Percentiles rank a stretch among this genome's conserved stretches.
phyloP scores from a whole-genome alignment of 2,329 filamentous ascomycete genomes.

The Phyllosticta paracitricarpa region DNA sequence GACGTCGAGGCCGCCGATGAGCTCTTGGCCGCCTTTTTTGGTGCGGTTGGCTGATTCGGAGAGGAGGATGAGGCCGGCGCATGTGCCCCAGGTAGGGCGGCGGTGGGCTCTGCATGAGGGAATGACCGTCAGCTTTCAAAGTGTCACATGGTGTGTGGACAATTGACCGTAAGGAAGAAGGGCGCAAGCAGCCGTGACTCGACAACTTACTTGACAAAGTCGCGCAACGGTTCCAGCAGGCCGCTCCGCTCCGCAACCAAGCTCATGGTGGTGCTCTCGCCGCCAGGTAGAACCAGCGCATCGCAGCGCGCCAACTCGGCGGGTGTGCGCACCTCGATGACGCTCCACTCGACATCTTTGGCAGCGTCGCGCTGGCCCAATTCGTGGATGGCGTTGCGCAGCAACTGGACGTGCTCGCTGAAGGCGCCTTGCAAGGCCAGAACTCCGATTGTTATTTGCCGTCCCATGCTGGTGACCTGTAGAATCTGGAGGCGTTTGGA shows the following conservation, averaged over 20 bases:
- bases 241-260: constrained; percentile 74
- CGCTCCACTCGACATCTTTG: constrained; percentile 39
- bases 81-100: constrained; percentile 91
- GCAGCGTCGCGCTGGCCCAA: constrained; percentile 25
- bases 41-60: constrained; percentile 79
- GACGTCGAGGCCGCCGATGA: constrained; percentile 86
- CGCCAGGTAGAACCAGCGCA: constrained; percentile 81
- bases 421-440: constrained; percentile 87
- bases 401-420: constrained; percentile 70
- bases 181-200: constrained; percentile 11
- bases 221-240: constrained; percentile 70
- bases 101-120: constrained; percentile 49
- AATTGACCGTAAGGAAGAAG: too few relatives aligned
- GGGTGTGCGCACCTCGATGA: constrained; percentile 71
- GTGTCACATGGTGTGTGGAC: background rate
- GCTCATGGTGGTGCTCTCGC: constrained; percentile 89
- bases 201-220: constrained; percentile 72
- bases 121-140: constrained; percentile 5
- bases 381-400: constrained; percentile 55
- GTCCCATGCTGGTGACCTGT: constrained; percentile 1
- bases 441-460: constrained; percentile 46
- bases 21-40: constrained; percentile 83
- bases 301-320: constrained; percentile 63
- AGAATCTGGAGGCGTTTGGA: background rate
- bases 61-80: constrained; percentile 85